A percentile compares a stretch with the other conserved stretches of the same genome.
phyloP scores from a whole-genome alignment of 2,329 filamentous ascomycete species.

The Polytolypa hystricis region DNA sequence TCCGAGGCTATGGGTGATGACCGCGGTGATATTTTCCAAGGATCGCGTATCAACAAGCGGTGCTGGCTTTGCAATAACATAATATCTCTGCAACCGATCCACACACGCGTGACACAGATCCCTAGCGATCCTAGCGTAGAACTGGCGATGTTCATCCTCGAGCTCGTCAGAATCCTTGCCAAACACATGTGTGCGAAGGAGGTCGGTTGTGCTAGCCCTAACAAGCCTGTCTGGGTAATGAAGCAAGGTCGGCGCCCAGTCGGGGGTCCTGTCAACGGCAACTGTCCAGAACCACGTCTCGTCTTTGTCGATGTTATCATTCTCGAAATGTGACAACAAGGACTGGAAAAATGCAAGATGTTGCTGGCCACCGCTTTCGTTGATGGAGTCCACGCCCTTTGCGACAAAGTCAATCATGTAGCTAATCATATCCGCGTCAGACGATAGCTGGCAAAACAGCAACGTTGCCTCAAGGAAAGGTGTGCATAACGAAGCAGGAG shows the following conservation, averaged over 20 bases:
- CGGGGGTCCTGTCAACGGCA: slow-evolving; percentile 31
- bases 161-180: slow-evolving; percentile 22
- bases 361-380: slow-evolving; percentile 36
- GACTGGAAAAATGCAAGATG: slow-evolving; percentile 43
- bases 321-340: slow-evolving; percentile 35
- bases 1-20: slow-evolving; percentile 28
- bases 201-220: slow-evolving; percentile 33
- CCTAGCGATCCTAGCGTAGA: slow-evolving; percentile 20
- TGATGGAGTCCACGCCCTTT: slow-evolving; percentile 39
- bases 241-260: slow-evolving; percentile 43
- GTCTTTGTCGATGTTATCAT: slow-evolving; percentile 25
- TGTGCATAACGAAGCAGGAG: slow-evolving; percentile 36
- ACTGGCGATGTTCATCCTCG: slow-evolving; percentile 18
- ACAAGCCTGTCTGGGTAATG: slow-evolving; percentile 39
- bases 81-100: slow-evolving; percentile 23
- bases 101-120: slow-evolving; percentile 23
- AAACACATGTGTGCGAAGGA: slow-evolving; percentile 35
- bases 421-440: slow-evolving; percentile 26
- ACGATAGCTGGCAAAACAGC: slow-evolving; percentile 39
- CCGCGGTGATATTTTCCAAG: slow-evolving; percentile 26
- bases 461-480: slow-evolving; percentile 50
- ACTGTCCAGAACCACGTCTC: slow-evolving; percentile 23
- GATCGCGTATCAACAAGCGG: slow-evolving; percentile 23
- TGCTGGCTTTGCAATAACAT: slow-evolving; percentile 16
- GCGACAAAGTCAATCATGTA: slow-evolving; percentile 32